Percentiles rank a stretch among this genome's conserved stretches.
These are phyloP conservation scores for Cryomyces minteri DNA, from an alignment of 495 filamentous ascomycete species.

Conservation along the genomic window DNA sequence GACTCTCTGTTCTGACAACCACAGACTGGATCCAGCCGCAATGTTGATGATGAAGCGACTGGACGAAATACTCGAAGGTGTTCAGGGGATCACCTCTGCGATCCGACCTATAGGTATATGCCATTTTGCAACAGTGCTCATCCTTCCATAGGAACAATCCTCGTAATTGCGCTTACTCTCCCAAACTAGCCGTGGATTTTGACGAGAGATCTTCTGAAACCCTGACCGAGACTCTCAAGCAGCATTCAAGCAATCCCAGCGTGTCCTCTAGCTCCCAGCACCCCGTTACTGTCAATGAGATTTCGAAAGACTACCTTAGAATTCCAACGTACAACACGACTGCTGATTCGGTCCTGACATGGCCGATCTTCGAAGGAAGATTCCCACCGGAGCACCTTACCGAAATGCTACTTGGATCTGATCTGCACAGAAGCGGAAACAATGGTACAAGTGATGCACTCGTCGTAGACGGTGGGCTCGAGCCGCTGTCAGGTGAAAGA, in stretches of 20 bases:
- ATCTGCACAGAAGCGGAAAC: not conserved
- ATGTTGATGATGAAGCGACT: constrained; percentile 1
- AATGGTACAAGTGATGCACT: not conserved
- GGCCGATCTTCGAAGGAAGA: constrained; percentile 1
- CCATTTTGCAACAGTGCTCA: not conserved
- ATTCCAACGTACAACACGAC: constrained; percentile 1
- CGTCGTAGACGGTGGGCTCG: not conserved
- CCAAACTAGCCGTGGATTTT: not conserved
- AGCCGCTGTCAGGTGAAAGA: constrained; percentile 1
- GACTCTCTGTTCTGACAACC: not conserved
- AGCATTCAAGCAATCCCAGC: not conserved
- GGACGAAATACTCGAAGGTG: not conserved
- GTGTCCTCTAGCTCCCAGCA: not conserved
- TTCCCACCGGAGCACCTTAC: not conserved
- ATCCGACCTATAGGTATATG: not conserved
- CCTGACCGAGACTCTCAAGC: not conserved
- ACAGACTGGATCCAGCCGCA: constrained; percentile 4
- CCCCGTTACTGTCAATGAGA: not conserved
- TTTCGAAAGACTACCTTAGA: constrained; percentile 3
- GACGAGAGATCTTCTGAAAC: not conserved
- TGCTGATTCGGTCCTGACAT: constrained; percentile 3
- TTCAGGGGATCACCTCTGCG: not conserved
- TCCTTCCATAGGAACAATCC: not conserved
- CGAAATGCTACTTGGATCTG: not conserved
- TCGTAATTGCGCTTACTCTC: not conserved